phyloP scores from a whole-genome alignment of 2,329 filamentous ascomycete species.

The Chaetomium strumarium region DNA sequence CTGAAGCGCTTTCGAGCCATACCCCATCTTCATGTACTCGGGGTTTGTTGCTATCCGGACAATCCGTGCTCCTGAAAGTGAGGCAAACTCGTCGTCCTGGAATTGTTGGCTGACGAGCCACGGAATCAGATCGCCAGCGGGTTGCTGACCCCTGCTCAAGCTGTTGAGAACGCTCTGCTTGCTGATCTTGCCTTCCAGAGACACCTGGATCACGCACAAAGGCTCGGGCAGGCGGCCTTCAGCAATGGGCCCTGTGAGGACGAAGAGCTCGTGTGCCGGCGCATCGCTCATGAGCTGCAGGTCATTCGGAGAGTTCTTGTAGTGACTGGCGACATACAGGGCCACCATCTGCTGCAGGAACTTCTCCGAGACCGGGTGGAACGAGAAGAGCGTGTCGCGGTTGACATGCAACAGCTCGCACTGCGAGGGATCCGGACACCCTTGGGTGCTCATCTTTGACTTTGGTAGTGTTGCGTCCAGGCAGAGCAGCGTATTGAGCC shows the following conservation, averaged over 20 bases:
- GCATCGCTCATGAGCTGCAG: conserved; percentile 98
- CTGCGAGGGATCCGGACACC: conserved; percentile 82
- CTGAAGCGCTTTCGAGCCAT: conserved; percentile 81
- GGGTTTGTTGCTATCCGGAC: conserved; percentile 96
- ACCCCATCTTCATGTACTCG: conserved; percentile 87
- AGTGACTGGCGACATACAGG: conserved; percentile 83
- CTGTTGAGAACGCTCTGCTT: conserved; percentile 86
- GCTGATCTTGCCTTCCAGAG: conserved; percentile 92
- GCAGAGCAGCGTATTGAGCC: conserved; percentile 91
- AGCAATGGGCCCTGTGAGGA: conserved; percentile 79
- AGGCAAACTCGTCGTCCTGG: conserved; percentile 94
- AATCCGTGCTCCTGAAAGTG: conserved; percentile 82
- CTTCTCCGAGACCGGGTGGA: conserved; percentile 93
- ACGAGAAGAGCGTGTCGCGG: conserved; percentile 95
- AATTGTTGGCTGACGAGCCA: conserved; percentile 98
- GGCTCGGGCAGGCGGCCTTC: conserved; percentile 80
- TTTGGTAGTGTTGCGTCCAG: conserved; percentile 86
- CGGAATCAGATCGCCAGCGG: conserved; percentile 88
- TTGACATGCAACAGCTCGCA: conserved; percentile 94
- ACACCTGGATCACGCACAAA: conserved; percentile 88
- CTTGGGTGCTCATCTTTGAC: conserved; percentile 64
- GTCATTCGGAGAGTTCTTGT: conserved; percentile 97
- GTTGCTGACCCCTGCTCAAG: conserved; percentile 80
- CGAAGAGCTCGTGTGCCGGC: conserved; percentile 91
- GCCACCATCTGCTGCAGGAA: conserved; percentile 98